phyloP scores from a whole-genome alignment of 495 filamentous ascomycete genomes.

The Podospora tetraspora region DNA sequence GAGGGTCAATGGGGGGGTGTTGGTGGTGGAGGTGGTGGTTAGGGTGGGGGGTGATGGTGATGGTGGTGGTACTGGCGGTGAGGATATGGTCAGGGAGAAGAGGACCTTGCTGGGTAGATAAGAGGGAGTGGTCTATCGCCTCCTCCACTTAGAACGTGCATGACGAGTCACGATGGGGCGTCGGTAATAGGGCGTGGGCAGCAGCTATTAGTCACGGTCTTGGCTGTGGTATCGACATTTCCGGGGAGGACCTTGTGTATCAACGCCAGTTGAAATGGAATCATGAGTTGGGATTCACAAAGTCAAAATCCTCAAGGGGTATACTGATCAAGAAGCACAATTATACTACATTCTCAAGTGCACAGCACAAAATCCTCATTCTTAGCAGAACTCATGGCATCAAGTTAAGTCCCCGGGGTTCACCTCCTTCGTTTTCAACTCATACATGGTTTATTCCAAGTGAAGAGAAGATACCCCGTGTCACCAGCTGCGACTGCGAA shows the following conservation, averaged over 20 bases:
- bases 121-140: not conserved
- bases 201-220: not conserved
- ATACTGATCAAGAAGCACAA: no score
- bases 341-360: no score
- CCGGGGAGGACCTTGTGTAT: not conserved
- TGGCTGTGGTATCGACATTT: not conserved
- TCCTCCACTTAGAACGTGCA: not conserved
- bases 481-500: no score
- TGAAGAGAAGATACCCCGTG: no score
- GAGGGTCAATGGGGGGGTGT: no score
- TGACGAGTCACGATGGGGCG: not conserved
- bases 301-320: no score
- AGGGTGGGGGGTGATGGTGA: not conserved
- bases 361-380: no score
- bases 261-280: not conserved
- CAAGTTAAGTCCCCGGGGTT: no score
- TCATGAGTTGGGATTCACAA: not conserved
- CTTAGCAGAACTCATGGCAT: no score
- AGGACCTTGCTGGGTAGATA: not conserved
- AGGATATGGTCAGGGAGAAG: not conserved
- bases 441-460: no score
- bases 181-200: not conserved
- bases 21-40: no score
- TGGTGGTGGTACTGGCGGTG: not conserved
- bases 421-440: no score